Evolutionary conservation across 257 asterid species (phyloP), one percentile per base, ranked within the genome.

Genomic region (Fraxinus anomala): DNA sequence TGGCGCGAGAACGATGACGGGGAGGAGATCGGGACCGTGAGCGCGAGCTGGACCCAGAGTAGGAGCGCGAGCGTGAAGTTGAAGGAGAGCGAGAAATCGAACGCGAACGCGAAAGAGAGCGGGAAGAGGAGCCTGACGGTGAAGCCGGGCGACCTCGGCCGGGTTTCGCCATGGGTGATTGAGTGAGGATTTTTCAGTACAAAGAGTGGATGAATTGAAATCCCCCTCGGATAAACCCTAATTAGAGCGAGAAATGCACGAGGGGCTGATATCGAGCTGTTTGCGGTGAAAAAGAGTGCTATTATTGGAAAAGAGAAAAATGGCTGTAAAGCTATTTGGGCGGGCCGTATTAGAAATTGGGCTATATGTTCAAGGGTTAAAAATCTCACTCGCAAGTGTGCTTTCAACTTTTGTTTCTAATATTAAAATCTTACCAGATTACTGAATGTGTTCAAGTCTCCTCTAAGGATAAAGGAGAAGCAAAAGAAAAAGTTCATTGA

Each of bases 41-140:
- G 33, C 69, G 34, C 36, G 69, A 63, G 34, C 69, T 24, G 34
- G 69, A 63, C 2, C 69, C 69, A 4, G 69, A 63, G 19, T 11
- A 63, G 69, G 69, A 63, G 34, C 63, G 75, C 36, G 74, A 63
- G 34, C 36, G 69, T 8, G 68, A 61, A 23, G 68, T 61, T 61
- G 68, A 61, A n/a, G 68, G 68, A 63, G 69, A 63, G 3, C 54
- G 75, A 71, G 59, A 44, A 71, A 71, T 39, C 33, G 68, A 61
- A 24, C 31, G 69, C 19, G 68, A 61, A 24, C 31, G 69, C 30
- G 68, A 61, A 23, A 9, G 31, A 13, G 69, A 63, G 34, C 69
- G 69, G 69, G 69, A 63, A 11, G 69, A 63, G 6, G 69, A 63
- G 11, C 33, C 69, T 63, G 69, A 63, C 8, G 69, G 69, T 2